Base-by-base conservation (phyloP, 768 basidiomycete genomes). In the Tremella yokohamensis region DNA sequence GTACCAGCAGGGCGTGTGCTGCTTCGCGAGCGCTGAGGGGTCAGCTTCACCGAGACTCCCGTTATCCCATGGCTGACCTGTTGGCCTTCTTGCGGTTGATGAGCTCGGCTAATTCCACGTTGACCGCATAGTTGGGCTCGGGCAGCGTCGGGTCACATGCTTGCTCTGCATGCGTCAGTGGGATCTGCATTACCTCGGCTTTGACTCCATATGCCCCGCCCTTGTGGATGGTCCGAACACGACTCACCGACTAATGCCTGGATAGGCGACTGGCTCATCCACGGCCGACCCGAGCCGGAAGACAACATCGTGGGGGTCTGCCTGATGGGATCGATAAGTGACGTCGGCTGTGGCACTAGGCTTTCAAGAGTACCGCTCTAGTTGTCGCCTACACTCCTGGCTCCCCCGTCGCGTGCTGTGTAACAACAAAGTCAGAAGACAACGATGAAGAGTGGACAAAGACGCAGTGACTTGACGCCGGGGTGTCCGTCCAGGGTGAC, bases 81-180 rank as follows among this genome's bases (percentile, higher is more conserved):
- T 99, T 98, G 0, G 92, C 93, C 78, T 98, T 98, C 81, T 97
- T 98, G 56, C 80, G 79, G 77, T 93, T 94, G 78, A 98, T 85
- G 69, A 87, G 84, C 61, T 97, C 93, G 13, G 91, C 92, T 29
- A 98, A 85, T 77, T 97, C 92, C 64, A 99, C 83, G 74, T 97
- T 90, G 24, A 87, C 79, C 0, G 89, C 87, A 78, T 91, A 90
- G 78, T 96, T 94, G 25, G 92, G 92, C 74, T 92, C 90, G 63
- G 83, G 84, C 4, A 89, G 81, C 4, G 85, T 83, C 0, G 92
- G 87, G 63, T 92, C 90, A 78, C 91, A 94, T 11, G 90, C 89
- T 45, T 88, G 84, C 54, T 87, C 79, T 79, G 65, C 19, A 15
- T 24, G 26, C 3, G 49, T 52, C 42, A 24, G 22, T 7, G 6